These are phyloP conservation scores for Spathaspora hagerdaliae DNA, from an alignment of 805 yeast species.

Conservation along the genomic window DNA sequence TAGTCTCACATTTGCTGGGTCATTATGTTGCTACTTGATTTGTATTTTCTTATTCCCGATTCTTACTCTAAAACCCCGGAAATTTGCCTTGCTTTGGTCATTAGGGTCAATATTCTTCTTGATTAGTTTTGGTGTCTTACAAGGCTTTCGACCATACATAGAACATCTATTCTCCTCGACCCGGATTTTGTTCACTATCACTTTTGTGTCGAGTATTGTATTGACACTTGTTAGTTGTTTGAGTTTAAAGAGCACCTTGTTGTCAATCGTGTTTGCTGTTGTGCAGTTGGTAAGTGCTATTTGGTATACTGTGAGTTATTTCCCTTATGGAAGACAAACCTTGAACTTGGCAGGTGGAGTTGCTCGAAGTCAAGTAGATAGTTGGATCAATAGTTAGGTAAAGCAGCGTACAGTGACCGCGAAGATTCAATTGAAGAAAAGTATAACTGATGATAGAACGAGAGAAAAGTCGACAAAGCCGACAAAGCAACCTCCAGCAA, in stretches of 20 bases:
- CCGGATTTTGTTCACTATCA: slow-evolving; percentile 34
- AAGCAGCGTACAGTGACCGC: not conserved
- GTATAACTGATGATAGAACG: no score
- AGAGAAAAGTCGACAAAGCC: not conserved
- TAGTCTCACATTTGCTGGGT: slow-evolving; percentile 41
- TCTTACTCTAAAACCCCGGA: slow-evolving; percentile 38
- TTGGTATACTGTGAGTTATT: slow-evolving; percentile 46
- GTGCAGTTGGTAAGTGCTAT: slow-evolving; percentile 37
- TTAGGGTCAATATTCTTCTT: slow-evolving; percentile 43
- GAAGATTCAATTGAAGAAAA: not conserved
- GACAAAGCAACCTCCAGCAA: not conserved
- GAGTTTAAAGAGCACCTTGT: slow-evolving; percentile 31
- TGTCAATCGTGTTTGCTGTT: slow-evolving; percentile 38
- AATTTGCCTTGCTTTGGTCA: slow-evolving; percentile 46
- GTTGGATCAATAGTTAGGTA: slow-evolving; percentile 33
- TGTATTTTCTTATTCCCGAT: slow-evolving; percentile 43
- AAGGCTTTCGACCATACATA: slow-evolving; percentile 38
- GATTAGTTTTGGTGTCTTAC: slow-evolving; percentile 44
- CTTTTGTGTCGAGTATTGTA: slow-evolving; percentile 34
- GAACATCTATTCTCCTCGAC: slow-evolving; percentile 40
- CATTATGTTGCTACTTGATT: slow-evolving; percentile 36
- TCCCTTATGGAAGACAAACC: slow-evolving; percentile 45
- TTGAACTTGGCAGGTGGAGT: slow-evolving; percentile 39
- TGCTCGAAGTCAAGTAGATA: slow-evolving; percentile 41
- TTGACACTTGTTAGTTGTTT: slow-evolving; percentile 37